phyloP scores from a whole-genome alignment of 2,329 filamentous ascomycete species.

The Colletotrichum ledebouriae region DNA sequence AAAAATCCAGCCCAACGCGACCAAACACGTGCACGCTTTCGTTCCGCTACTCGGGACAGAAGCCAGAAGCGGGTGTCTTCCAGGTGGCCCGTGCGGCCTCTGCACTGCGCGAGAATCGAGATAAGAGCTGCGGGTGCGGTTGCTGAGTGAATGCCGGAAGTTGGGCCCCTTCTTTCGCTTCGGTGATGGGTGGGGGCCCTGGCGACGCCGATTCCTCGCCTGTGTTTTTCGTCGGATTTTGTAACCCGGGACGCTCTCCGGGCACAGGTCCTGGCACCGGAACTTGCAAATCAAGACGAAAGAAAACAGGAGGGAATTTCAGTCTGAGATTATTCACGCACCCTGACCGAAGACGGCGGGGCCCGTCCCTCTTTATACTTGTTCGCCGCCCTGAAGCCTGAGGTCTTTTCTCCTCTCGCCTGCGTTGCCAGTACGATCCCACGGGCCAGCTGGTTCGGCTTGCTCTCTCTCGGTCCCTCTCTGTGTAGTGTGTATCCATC shows the following conservation, averaged over 20 bases:
- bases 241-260: slow-evolving; percentile 35
- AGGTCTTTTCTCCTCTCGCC: slow-evolving; percentile 32
- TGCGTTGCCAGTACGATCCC: slow-evolving; percentile 41
- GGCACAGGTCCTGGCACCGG: slow-evolving; percentile 34
- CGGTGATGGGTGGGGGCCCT: slow-evolving; percentile 34
- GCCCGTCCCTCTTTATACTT: slow-evolving; percentile 41
- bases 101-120: not conserved
- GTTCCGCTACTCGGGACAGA: slow-evolving; percentile 23
- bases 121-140: slow-evolving; percentile 16
- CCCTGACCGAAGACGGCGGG: slow-evolving; percentile 40
- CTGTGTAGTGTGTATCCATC: slow-evolving; percentile 1
- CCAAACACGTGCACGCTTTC: slow-evolving; percentile 40
- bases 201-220: slow-evolving; percentile 28
- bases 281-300: slow-evolving; percentile 29
- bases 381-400: slow-evolving; percentile 34
- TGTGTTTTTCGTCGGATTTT: slow-evolving; percentile 34
- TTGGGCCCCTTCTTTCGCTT: slow-evolving; percentile 31
- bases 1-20: slow-evolving; percentile 35
- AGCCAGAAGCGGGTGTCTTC: not conserved
- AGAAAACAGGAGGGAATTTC: slow-evolving; percentile 32
- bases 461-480: slow-evolving; percentile 4
- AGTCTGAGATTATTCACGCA: slow-evolving; percentile 7
- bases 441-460: slow-evolving; percentile 6
- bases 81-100: slow-evolving; percentile 23
- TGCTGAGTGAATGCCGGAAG: slow-evolving; percentile 40